Evolutionary conservation across 306 rosid species (phyloP).

Genomic region (Pueraria montana): DNA sequence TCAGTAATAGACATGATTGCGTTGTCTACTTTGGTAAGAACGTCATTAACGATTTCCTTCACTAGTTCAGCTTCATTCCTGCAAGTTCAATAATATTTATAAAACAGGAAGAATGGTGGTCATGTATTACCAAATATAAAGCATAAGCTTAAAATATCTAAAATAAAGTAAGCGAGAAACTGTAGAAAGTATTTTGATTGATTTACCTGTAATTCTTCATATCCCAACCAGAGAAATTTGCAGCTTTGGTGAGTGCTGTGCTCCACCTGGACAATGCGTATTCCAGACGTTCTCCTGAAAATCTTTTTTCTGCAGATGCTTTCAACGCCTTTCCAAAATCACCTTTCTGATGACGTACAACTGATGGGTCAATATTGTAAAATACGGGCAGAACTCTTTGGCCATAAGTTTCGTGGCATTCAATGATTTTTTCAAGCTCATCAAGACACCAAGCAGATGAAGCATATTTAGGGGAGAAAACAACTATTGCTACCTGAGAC

Average conservation of each 20-base stretch:
- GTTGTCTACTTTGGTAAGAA: background rate
- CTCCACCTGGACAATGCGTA: background rate
- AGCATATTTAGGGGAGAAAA: background rate
- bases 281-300: background rate
- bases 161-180: background rate
- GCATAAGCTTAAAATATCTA: background rate
- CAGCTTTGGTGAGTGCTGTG: background rate
- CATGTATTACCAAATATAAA: background rate
- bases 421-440: background rate
- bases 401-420: background rate
- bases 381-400: slow-evolving; percentile 14
- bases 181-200: too few species aligned
- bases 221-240: background rate
- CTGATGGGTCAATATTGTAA: background rate
- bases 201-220: background rate
- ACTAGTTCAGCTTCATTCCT: background rate
- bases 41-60: background rate
- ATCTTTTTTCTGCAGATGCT: too few species aligned
- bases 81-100: too few species aligned
- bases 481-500: background rate
- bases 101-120: too few species aligned
- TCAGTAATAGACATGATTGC: background rate
- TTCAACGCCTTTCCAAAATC: background rate
- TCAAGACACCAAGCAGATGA: background rate
- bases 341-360: background rate